A percentile compares a stretch with the other conserved stretches of the same genome.
Evolutionary conservation across 1,284 basidiomycete species (phyloP).

Genomic region (Taiwanofungus camphoratus): DNA sequence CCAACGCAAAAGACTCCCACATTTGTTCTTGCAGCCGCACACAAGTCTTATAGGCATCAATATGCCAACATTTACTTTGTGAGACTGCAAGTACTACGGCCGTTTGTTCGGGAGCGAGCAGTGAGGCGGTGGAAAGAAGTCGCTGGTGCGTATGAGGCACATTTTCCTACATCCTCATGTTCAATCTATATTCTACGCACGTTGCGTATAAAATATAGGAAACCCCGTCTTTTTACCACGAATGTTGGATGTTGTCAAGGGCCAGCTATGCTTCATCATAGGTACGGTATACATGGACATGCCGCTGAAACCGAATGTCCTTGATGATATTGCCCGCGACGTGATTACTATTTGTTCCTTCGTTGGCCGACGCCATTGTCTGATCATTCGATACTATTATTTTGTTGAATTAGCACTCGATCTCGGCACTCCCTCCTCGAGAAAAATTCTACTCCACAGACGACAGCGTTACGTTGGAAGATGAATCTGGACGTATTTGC

Average conservation of each 20-base stretch:
- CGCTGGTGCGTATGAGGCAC: constrained; percentile 49
- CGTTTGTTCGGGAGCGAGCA: constrained; percentile 62
- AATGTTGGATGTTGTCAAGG: constrained; percentile 85
- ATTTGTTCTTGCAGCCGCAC: constrained; percentile 47
- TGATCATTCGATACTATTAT: neutral
- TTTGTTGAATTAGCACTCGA: constrained; percentile 65
- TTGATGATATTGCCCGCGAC: constrained; percentile 91
- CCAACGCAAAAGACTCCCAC: constrained; percentile 40
- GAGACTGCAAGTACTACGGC: constrained; percentile 60
- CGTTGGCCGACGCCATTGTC: neutral
- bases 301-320: constrained; percentile 95
- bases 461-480: constrained; percentile 88
- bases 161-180: no score
- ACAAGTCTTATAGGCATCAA: constrained; percentile 78
- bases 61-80: constrained; percentile 93
- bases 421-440: constrained; percentile 75
- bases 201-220: no score
- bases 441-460: constrained; percentile 73
- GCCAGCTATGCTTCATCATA: constrained; percentile 83
- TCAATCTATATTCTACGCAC: no score
- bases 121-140: constrained; percentile 60
- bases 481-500: constrained; percentile 89
- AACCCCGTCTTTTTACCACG: constrained; percentile 73
- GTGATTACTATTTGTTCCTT: constrained; percentile 35
- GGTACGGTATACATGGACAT: constrained; percentile 98